Conservation (phyloP, 2,329 filamentous ascomycete species). For the Leptographium lundbergii region DNA sequence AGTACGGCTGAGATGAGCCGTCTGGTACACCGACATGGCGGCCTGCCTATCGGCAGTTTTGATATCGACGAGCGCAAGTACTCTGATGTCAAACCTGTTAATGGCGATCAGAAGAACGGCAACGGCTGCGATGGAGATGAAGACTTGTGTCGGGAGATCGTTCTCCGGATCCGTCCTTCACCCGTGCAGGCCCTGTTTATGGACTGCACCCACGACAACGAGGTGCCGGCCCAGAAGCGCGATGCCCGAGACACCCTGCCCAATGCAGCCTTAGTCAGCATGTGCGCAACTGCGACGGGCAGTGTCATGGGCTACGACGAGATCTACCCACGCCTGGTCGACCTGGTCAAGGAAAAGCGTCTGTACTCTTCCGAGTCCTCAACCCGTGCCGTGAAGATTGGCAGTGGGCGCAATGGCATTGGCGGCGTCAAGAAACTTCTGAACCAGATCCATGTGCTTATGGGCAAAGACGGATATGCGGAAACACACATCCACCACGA, state of each 20-base stretch:
- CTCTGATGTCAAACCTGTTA: neutral
- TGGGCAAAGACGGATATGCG: conserved; percentile 89
- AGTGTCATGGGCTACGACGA: conserved; percentile 99
- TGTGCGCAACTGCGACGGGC: conserved; percentile 89
- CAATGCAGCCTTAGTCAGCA: conserved; percentile 84
- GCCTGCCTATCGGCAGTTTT: conserved; percentile 91
- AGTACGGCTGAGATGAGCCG: conserved; percentile 85
- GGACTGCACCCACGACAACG: conserved; percentile 99
- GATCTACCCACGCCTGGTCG: conserved; percentile 84
- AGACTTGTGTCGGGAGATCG: conserved; percentile 43
- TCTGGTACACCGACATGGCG: conserved; percentile 85
- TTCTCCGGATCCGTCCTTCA: conserved; percentile 73
- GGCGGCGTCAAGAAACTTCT: conserved; percentile 83
- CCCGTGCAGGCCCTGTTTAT: conserved; percentile 93
- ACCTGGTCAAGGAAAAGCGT: conserved; percentile 80
- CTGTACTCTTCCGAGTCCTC: conserved; percentile 65
- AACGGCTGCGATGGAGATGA: conserved; percentile 16
- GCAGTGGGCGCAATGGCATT: conserved; percentile 70
- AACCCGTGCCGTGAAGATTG: conserved; percentile 43
- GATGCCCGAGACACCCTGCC: conserved; percentile 89
- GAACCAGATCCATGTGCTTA: conserved; percentile 87
- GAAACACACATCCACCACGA: conserved; percentile 97
- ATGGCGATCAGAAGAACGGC: neutral
- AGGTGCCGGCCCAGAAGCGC: conserved; percentile 87
- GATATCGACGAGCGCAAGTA: conserved; percentile 72